Base-by-base conservation (phyloP, 441 rosid genomes). In the Dalechampia spathulata region DNA sequence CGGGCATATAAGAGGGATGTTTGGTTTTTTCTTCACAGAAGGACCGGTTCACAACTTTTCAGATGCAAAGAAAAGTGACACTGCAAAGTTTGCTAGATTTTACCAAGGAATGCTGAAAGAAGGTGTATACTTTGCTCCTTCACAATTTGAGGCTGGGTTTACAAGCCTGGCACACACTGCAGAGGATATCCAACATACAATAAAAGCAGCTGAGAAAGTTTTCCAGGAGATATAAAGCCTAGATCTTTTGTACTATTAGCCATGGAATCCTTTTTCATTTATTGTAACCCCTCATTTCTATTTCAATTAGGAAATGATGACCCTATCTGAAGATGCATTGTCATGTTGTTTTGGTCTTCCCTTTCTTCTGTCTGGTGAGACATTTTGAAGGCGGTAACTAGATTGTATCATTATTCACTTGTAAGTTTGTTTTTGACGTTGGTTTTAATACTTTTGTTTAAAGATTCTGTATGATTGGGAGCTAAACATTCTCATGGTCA, bases 101-200 rank as follows among this genome's bases (percentile, higher is more conserved):
- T 79, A 65, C 52, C 66, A 76, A 42, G 97, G 95, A 58, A 89
- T 93, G 95, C 74, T 90, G 69, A 75, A 78, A 67, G 92, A 93
- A 78, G 97, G 96, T 34, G 89, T 87, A 19, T 90, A 87, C 74
- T 78, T 93, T 22, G 96, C 96, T 49, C 90, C 97, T 21, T 90
- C 99, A 48, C 90, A 83, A 65, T 93, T 80, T 17, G 95, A 93
- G 70, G 97, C 93, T 5, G 96, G 97, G 43, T 90, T 93, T 70
- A 85, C 96, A 1, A 79, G 99, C 72, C 70, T 89, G 83, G 93
- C 96, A 17, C 96, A 93, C 73, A 59, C 89, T 38, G 23, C 69
- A 2, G 83, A 82, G 66, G 97, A 87, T 66, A 77, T 93, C 46
- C 75, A 77, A 67, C 62, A 64, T 58, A 93, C 99, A 0, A 74